phyloP scores from a whole-genome alignment of 176 grass and related monocot genomes.

The Puccinellia tenuiflora region DNA sequence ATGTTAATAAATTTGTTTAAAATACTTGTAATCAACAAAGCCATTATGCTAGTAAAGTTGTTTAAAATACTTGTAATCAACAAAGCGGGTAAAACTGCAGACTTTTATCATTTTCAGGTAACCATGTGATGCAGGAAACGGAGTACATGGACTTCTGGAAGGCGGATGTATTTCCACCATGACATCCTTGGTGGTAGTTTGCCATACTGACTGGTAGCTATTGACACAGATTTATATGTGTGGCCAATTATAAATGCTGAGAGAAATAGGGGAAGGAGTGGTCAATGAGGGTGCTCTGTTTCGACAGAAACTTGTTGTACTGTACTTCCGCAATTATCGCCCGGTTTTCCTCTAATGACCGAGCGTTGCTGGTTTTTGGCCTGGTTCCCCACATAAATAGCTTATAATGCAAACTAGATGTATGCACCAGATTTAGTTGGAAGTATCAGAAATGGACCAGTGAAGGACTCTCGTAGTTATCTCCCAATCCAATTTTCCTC shows the following conservation, averaged over 20 bases:
- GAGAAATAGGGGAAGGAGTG: not conserved
- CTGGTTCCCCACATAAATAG: not conserved
- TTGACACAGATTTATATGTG: not conserved
- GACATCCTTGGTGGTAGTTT: not conserved
- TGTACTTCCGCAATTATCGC: not conserved
- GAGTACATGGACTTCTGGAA: not conserved
- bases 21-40: not conserved
- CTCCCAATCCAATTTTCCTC: constrained; percentile 69
- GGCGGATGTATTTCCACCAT: not conserved
- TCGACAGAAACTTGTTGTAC: not conserved
- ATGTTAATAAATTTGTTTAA: not conserved
- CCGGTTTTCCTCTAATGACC: not conserved
- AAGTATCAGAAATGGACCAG: constrained; percentile 46
- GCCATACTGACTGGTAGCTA: not conserved
- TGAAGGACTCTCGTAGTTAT: constrained; percentile 72
- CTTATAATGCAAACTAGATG: constrained; percentile 9
- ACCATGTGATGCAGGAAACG: not conserved
- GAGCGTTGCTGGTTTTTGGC: not conserved
- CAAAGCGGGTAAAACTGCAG: not conserved
- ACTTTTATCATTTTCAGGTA: not conserved
- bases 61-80: not conserved
- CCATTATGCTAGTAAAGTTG: not conserved
- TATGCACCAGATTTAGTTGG: constrained; percentile 14
- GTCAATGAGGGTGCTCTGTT: not conserved
- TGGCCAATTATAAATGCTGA: not conserved